phyloP scores from a whole-genome alignment of 1,139 yeast species.

The Debaryomyces sp. region DNA sequence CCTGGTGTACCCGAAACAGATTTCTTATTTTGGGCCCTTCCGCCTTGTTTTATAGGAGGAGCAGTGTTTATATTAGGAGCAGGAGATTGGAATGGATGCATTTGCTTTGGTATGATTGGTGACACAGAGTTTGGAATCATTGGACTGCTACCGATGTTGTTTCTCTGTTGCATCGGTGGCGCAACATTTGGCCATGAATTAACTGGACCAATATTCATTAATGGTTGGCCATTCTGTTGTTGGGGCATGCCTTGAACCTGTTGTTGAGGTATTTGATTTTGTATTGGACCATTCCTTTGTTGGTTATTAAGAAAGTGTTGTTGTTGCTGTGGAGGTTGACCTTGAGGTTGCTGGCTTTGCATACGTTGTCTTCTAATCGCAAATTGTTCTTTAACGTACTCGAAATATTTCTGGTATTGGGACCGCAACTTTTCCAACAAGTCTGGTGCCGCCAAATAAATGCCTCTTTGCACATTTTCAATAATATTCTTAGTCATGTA shows the following conservation, averaged over 20 bases:
- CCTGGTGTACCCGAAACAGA: slow-evolving; percentile 17
- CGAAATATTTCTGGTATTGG: slow-evolving; percentile 76
- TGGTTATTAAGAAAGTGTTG: slow-evolving; percentile 14
- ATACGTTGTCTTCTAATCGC: slow-evolving; percentile 38
- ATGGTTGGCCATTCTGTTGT: slow-evolving; percentile 8
- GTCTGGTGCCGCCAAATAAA: slow-evolving; percentile 68
- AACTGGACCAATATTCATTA: slow-evolving; percentile 21
- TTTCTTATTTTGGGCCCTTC: slow-evolving; percentile 19
- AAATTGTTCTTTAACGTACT: slow-evolving; percentile 61
- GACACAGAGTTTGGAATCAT: slow-evolving; percentile 25
- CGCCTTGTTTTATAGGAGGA: slow-evolving; percentile 15
- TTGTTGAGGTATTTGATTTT: slow-evolving; percentile 14
- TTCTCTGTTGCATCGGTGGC: slow-evolving; percentile 16
- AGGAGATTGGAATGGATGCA: slow-evolving; percentile 16
- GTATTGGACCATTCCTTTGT: slow-evolving; percentile 11
- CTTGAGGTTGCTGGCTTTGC: slow-evolving; percentile 23
- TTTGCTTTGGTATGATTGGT: slow-evolving; percentile 21
- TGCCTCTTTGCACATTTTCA: slow-evolving; percentile 64
- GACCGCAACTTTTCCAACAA: slow-evolving; percentile 68
- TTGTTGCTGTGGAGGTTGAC: slow-evolving; percentile 12
- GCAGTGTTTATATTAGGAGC: slow-evolving; percentile 14
- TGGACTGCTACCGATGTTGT: slow-evolving; percentile 24
- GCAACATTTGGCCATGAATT: slow-evolving; percentile 26
- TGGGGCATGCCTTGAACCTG: slow-evolving; percentile 14
- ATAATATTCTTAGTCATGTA: slow-evolving; percentile 76